Evolutionary conservation across 768 basidiomycete genomes (phyloP).

Genomic region (Trametes punicea): DNA sequence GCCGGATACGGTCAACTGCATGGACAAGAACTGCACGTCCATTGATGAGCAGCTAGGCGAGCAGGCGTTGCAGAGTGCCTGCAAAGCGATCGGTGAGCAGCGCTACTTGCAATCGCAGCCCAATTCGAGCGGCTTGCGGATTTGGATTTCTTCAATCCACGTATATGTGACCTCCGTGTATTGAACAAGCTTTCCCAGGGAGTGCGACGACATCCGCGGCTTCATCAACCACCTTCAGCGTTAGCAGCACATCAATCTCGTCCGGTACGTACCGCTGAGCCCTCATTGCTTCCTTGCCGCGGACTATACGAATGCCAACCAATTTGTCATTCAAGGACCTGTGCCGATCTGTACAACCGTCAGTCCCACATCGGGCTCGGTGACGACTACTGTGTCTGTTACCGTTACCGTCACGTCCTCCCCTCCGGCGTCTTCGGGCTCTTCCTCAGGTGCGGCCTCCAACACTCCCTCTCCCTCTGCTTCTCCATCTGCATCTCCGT

Average conservation of each 20-base stretch:
- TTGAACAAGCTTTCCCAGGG: background rate
- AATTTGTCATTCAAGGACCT: background rate
- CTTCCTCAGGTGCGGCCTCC: background rate
- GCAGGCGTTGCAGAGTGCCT: conserved; percentile 7
- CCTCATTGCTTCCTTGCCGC: background rate
- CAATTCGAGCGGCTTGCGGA: background rate
- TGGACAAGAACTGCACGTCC: conserved; percentile 12
- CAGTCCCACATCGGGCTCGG: background rate
- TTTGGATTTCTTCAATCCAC: too few species aligned
- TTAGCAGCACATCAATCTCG: conserved; percentile 6
- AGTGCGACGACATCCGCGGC: conserved; percentile 1
- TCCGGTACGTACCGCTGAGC: conserved; percentile 1
- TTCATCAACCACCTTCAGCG: background rate
- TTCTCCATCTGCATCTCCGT: background rate
- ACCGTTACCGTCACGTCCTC: conserved; percentile 5
- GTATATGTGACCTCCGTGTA: too few species aligned
- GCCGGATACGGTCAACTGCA: conserved; percentile 18
- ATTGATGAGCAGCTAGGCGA: conserved; percentile 12
- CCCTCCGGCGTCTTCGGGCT: background rate
- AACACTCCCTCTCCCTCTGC: background rate
- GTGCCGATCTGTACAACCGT: background rate
- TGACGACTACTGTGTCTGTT: conserved; percentile 1
- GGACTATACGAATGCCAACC: too few species aligned
- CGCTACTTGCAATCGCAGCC: too few species aligned
- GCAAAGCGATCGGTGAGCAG: conserved; percentile 3